Evolutionary conservation across 345 rosid genomes (phyloP).

Genomic region (Fremontodendron californicum): DNA sequence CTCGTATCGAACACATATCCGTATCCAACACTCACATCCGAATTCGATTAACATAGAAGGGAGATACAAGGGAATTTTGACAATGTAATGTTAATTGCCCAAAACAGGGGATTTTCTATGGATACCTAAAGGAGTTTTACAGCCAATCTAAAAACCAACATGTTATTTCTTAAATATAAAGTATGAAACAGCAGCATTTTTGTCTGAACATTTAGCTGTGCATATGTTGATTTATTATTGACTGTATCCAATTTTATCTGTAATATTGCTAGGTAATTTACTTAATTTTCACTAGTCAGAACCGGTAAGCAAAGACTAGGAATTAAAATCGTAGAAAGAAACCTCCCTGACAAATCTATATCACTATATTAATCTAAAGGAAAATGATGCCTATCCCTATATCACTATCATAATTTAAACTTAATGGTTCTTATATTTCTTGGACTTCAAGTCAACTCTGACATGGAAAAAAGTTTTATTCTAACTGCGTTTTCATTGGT

Average conservation of each 20-base stretch:
- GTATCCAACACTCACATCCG: too few species aligned
- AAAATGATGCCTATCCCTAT: neutral
- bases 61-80: neutral
- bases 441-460: neutral
- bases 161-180: neutral
- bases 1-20: too few species aligned
- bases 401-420: neutral
- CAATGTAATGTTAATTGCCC: neutral
- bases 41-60: too few species aligned
- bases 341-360: neutral
- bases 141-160: neutral
- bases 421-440: neutral
- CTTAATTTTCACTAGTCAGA: neutral
- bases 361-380: neutral
- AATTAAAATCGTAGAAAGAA: neutral
- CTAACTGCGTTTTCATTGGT: neutral
- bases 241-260: neutral
- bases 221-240: too few species aligned
- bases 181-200: neutral
- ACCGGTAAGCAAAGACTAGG: neutral
- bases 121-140: too few species aligned
- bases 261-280: neutral
- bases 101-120: neutral
- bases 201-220: neutral
- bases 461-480: neutral